Percentiles rank a stretch among this genome's conserved stretches.
Evolutionary conservation across 352 stramenopile species (phyloP).

Genomic region (Pythium sukuiense): DNA sequence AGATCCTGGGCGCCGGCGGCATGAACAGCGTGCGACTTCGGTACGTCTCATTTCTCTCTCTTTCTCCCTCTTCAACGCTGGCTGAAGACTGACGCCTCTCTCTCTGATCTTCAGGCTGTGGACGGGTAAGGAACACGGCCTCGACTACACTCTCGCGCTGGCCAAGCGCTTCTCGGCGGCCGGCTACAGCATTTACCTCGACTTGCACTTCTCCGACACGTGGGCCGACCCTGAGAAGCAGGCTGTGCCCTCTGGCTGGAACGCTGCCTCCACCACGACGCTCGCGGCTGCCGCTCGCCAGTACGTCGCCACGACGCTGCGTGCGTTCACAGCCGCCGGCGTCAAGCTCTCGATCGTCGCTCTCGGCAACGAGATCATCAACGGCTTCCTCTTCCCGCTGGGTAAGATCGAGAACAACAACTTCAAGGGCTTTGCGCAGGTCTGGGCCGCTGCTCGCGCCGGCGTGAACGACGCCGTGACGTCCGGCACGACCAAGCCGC

Average conservation of each 20-base stretch:
- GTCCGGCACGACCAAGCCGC: neutral
- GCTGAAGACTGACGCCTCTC: no score
- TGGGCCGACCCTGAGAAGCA: neutral
- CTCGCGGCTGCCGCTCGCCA: neutral
- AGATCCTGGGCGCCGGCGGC: neutral
- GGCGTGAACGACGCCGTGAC: neutral
- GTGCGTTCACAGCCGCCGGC: neutral
- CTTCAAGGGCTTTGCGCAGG: neutral
- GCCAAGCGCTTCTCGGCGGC: neutral
- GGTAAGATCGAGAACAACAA: neutral
- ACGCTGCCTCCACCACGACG: neutral
- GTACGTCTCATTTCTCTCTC: neutral
- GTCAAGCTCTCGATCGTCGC: neutral
- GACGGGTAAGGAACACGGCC: neutral
- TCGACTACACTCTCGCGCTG: neutral
- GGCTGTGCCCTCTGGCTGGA: neutral
- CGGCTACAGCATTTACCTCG: neutral
- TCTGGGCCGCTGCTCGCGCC: neutral
- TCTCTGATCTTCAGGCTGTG: no score
- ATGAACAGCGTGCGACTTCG: neutral
- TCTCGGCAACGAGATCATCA: neutral
- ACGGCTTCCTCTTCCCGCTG: neutral
- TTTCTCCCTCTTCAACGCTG: neutral
- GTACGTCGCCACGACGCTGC: neutral
- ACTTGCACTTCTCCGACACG: neutral